Conservation (phyloP, 768 basidiomycete species). For the Saitozyma podzolica region DNA sequence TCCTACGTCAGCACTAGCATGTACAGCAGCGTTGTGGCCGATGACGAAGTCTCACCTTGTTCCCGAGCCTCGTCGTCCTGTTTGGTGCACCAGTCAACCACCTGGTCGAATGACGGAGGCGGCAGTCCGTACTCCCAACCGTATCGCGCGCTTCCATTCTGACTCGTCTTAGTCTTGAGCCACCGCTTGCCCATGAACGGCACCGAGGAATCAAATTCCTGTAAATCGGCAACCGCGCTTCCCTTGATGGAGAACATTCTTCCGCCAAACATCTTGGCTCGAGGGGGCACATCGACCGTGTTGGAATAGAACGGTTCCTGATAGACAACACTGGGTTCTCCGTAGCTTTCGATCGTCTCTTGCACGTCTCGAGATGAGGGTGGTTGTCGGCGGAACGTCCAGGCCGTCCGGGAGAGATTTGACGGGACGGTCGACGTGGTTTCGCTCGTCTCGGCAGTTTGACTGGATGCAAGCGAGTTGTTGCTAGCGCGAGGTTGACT, state of each 20-base stretch:
- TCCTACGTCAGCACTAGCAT: neutral
- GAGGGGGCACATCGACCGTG: conserved; percentile 66
- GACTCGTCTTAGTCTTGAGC: conserved; percentile 21
- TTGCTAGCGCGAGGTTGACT: conserved; percentile 13
- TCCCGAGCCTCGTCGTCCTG: conserved; percentile 29
- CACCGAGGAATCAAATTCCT: conserved; percentile 60
- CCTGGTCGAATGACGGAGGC: conserved; percentile 66
- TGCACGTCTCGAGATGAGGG: conserved; percentile 15
- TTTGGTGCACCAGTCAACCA: conserved; percentile 60
- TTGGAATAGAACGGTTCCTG: conserved; percentile 78
- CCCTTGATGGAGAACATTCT: conserved; percentile 71
- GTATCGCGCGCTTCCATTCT: conserved; percentile 7
- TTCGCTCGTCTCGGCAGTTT: neutral
- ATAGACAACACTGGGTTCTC: conserved; percentile 65
- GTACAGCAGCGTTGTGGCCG: neutral
- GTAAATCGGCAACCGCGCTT: conserved; percentile 61
- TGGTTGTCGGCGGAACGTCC: conserved; percentile 21
- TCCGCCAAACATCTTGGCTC: conserved; percentile 76
- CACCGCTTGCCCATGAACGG: conserved; percentile 12
- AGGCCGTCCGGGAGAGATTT: conserved; percentile 24
- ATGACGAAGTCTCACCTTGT: conserved; percentile 17
- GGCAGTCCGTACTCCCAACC: conserved; percentile 77
- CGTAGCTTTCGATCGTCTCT: conserved; percentile 52
- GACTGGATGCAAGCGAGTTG: conserved; percentile 7
- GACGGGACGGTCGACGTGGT: conserved; percentile 11